A percentile compares a stretch with the other conserved stretches of the same genome.
These are phyloP conservation scores for Tetrapyrgos nigripes DNA, from an alignment of 1,284 basidiomycete genomes.

Conservation along the genomic window DNA sequence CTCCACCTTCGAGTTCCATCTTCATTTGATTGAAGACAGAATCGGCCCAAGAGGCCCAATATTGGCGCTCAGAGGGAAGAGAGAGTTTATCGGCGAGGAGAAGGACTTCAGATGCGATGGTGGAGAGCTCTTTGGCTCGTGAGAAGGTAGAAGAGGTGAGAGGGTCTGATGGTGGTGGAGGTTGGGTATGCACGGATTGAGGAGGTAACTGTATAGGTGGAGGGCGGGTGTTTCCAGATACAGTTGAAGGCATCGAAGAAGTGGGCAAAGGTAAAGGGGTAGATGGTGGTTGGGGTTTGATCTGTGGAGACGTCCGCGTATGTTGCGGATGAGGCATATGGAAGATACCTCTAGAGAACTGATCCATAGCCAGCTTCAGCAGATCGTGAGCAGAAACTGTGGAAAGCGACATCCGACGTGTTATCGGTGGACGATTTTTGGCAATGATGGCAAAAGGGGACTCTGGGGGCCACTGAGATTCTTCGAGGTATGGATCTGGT, in stretches of 20 bases:
- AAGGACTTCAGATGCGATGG: slow-evolving; percentile 65
- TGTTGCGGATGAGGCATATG: slow-evolving; percentile 67
- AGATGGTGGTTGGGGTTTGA: not conserved
- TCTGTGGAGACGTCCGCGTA: not conserved
- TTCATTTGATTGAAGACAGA: slow-evolving; percentile 66
- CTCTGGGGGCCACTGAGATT: slow-evolving; percentile 56
- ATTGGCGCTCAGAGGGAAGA: slow-evolving; percentile 47
- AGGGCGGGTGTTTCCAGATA: too few relatives aligned
- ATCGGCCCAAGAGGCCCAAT: slow-evolving; percentile 68
- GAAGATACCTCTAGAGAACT: slow-evolving; percentile 70
- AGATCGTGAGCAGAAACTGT: slow-evolving; percentile 55
- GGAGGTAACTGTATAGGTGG: slow-evolving; percentile 21
- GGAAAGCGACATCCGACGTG: slow-evolving; percentile 54
- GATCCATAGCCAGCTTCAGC: slow-evolving; percentile 66
- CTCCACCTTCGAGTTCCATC: slow-evolving; percentile 50
- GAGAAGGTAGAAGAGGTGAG: slow-evolving; percentile 43
- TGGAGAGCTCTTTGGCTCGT: slow-evolving; percentile 63
- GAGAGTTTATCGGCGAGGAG: slow-evolving; percentile 61
- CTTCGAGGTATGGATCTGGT: slow-evolving; percentile 31
- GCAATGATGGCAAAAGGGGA: slow-evolving; percentile 62
- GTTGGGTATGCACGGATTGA: slow-evolving; percentile 6
- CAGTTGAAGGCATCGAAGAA: slow-evolving; percentile 14
- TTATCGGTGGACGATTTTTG: slow-evolving; percentile 55
- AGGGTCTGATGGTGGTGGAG: slow-evolving; percentile 5
- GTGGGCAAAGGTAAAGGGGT: not conserved